Conservation (phyloP, 768 basidiomycete species). For the Suillus occidentalis region DNA sequence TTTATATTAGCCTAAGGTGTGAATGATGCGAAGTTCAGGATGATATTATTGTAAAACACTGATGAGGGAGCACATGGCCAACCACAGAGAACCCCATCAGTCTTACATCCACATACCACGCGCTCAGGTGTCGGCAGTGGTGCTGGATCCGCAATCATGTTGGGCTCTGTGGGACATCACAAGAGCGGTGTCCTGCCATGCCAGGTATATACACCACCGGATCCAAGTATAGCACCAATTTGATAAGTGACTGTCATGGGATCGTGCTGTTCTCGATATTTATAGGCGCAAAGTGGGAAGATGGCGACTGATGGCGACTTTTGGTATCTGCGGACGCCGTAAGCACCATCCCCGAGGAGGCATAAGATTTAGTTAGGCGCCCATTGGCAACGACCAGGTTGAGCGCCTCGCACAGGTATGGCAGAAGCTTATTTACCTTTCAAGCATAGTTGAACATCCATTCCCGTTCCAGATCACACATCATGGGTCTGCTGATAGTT, state of each 20-base stretch:
- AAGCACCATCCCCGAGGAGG: slow-evolving; percentile 3
- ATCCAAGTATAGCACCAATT: neutral
- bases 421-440: neutral
- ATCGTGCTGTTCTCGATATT: neutral
- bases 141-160: neutral
- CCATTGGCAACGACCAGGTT: no score
- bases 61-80: neutral
- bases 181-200: neutral
- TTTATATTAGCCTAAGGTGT: neutral
- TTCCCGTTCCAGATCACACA: neutral
- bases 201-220: neutral
- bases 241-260: neutral
- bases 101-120: neutral
- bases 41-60: neutral
- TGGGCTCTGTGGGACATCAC: neutral
- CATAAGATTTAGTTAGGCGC: neutral
- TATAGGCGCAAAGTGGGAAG: neutral
- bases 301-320: neutral
- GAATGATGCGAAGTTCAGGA: neutral
- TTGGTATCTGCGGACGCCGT: neutral
- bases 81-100: neutral
- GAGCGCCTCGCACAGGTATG: neutral
- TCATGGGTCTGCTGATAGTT: neutral
- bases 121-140: neutral
- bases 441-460: neutral